phyloP scores from a whole-genome alignment of 2,329 filamentous ascomycete genomes.

The Exophiala lecanii-corni region DNA sequence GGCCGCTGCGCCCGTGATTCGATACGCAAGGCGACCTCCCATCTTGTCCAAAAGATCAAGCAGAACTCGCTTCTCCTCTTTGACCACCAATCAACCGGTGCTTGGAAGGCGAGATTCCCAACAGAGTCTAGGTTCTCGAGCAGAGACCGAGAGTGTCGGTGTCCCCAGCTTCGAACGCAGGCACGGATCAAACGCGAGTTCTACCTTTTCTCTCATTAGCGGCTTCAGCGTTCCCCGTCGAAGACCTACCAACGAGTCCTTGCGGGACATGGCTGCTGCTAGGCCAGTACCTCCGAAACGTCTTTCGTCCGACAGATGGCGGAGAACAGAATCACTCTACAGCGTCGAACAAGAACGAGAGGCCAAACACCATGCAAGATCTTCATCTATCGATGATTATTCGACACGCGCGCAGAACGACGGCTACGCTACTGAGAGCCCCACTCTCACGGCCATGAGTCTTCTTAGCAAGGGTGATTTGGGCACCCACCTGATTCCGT shows the following conservation, averaged over 20 bases:
- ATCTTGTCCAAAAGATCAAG: constrained; percentile 15
- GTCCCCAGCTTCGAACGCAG: constrained; percentile 22
- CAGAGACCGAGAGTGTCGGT: constrained; percentile 19
- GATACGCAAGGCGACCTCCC: constrained; percentile 20
- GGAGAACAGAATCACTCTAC: constrained; percentile 19
- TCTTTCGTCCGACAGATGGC: constrained; percentile 15
- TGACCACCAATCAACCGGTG: constrained; percentile 13
- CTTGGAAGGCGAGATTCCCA: constrained; percentile 16
- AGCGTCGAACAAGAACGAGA: constrained; percentile 19
- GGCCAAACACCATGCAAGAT: constrained; percentile 9
- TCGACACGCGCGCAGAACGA: constrained; percentile 7
- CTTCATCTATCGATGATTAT: constrained; percentile 16
- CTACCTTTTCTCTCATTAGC: constrained; percentile 19
- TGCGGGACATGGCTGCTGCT: constrained; percentile 15
- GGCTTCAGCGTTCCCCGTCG: constrained; percentile 12
- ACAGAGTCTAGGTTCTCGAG: constrained; percentile 21
- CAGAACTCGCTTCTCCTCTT: constrained; percentile 13
- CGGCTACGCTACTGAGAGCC: constrained; percentile 7
- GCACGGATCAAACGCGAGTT: constrained; percentile 18
- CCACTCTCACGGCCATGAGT: constrained; percentile 10
- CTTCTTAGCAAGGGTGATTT: constrained; percentile 20
- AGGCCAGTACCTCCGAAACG: constrained; percentile 14
- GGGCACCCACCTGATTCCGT: constrained; percentile 43
- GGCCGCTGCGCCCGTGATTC: constrained; percentile 21
- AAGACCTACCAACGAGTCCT: constrained; percentile 13